phyloP scores from a whole-genome alignment of 768 basidiomycete genomes.

The Hydnum rufescens region DNA sequence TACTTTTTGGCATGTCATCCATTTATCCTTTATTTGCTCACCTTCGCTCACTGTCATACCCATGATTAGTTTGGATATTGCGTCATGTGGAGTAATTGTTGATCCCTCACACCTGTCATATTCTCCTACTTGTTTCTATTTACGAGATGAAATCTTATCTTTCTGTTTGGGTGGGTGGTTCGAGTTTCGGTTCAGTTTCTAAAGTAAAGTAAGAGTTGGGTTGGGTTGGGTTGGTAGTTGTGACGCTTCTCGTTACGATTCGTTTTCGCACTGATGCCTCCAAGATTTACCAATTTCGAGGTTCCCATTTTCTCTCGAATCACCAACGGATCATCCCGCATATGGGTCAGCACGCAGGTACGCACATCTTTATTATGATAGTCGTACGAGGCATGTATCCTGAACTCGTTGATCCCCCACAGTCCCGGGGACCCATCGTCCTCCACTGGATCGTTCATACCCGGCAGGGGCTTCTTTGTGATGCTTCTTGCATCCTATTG shows the following conservation, averaged over 20 bases:
- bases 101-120: not conserved
- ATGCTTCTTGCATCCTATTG: not conserved
- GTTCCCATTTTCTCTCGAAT: not conserved
- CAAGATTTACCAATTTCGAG: not conserved
- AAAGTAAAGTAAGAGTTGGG: no score
- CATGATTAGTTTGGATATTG: not conserved
- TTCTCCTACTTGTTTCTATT: not conserved
- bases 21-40: not conserved
- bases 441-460: not conserved
- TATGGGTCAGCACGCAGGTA: not conserved
- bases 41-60: not conserved
- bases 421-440: not conserved
- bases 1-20: not conserved
- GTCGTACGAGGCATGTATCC: not conserved
- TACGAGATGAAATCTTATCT: not conserved
- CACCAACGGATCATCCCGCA: not conserved
- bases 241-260: not conserved
- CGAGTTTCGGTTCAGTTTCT: no score
- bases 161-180: no score
- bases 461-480: not conserved
- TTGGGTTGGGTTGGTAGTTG: no score
- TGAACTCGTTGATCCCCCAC: no score
- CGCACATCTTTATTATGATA: not conserved
- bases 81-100: not conserved
- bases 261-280: not conserved